Evolutionary conservation across 257 asterid species (phyloP), one percentile per base, ranked within the genome.

Genomic region (Nyctanthes arbortristis): DNA sequence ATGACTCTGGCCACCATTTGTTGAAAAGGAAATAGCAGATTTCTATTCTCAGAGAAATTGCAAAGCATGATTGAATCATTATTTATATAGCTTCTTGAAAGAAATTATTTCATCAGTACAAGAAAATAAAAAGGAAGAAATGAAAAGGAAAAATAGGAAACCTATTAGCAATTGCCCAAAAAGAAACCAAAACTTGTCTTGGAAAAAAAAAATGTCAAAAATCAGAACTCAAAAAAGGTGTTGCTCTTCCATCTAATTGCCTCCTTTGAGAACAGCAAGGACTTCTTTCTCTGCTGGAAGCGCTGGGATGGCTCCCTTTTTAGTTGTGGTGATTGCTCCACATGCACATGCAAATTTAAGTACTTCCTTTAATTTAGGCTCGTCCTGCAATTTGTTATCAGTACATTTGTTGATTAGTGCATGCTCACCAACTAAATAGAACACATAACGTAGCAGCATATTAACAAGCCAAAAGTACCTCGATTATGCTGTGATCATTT

Each of bases 271-370:
- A 18, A 93, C 56, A 49, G 69, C 5, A 5, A 82, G 80, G 65
- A 71, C 94, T 5, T 91, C 96, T 39, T 88, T 12, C 52, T 66
- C 96, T 0, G 71, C 72, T 10, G 98, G 98, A 16, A 91, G 92
- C 35, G 97, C 98, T 11, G 97, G 98, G 70, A 93, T 93, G 14
- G 98, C 98, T 34, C 98, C 98, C 80, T 91, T 93, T 36, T 91
- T 93, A 9, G 97, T 90, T 2, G 98, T 93, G 31, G 97, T 93
- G 30, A 93, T 91, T 47, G 98, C 98, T 73, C 98, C 98, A 72
- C 98, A 93, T 7, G 96, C 98, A 68, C 92, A 84, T 4, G 98
- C 84, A 74, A 87, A 93, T 65, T 72, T 84, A 57, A 93, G 81
- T 33, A 79, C 96, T 80, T 85, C 90, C 92, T 66, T 93, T 84